Evolutionary conservation across 495 filamentous ascomycete genomes (phyloP).

Genomic region (Penicillium mononematosum): DNA sequence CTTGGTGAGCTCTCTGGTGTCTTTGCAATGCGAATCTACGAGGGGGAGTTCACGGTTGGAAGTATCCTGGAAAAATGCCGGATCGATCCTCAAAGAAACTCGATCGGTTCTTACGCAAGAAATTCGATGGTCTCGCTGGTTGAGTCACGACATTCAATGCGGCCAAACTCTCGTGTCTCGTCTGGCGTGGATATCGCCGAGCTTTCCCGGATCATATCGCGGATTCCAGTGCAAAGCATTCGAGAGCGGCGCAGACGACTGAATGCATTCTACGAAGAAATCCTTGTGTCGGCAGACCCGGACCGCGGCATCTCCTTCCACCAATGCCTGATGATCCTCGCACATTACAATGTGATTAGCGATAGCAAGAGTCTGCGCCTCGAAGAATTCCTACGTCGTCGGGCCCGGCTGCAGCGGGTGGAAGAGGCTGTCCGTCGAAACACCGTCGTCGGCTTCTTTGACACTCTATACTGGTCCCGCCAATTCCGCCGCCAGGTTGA

Average conservation of each 20-base stretch:
- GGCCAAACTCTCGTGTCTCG: constrained; percentile 47
- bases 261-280: constrained; percentile 93
- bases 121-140: constrained; percentile 5
- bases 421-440: constrained; percentile 90
- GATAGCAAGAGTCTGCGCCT: constrained; percentile 93
- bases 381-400: constrained; percentile 91
- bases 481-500: constrained; percentile 72
- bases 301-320: constrained; percentile 90
- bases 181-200: constrained; percentile 75
- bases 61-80: constrained; percentile 80
- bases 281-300: constrained; percentile 87
- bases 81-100: constrained; percentile 42
- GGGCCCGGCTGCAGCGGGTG: constrained; percentile 88
- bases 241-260: constrained; percentile 70
- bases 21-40: constrained; percentile 97
- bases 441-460: constrained; percentile 90
- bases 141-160: constrained; percentile 21
- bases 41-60: constrained; percentile 79
- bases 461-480: constrained; percentile 87
- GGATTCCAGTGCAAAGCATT: constrained; percentile 74
- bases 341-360: constrained; percentile 98
- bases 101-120: constrained; percentile 3
- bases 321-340: constrained; percentile 91
- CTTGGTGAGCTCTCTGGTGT: constrained; percentile 88
- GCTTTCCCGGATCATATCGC: constrained; percentile 69